Evolutionary conservation across 2,329 filamentous ascomycete species (phyloP).

Genomic region (Hypoxylon sp.): DNA sequence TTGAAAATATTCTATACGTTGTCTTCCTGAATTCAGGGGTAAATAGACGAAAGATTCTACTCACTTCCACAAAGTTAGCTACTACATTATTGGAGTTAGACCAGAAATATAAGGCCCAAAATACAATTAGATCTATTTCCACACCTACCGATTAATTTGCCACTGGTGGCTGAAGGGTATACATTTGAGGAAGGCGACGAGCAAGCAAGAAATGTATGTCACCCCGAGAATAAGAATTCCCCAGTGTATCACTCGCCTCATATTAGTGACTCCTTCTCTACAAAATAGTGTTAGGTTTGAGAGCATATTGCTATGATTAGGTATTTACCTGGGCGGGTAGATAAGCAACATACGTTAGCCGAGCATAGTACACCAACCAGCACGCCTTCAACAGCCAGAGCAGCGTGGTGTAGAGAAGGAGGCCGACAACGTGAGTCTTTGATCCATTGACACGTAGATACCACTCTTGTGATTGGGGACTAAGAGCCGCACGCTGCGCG

Average conservation of each 20-base stretch:
- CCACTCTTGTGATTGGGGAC: slow-evolving; percentile 42
- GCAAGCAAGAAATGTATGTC: slow-evolving; percentile 63
- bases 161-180: slow-evolving; percentile 62
- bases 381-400: slow-evolving; percentile 50
- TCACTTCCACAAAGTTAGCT: neutral
- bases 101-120: neutral
- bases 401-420: slow-evolving; percentile 48
- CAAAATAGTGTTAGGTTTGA: slow-evolving; percentile 10
- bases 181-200: slow-evolving; percentile 63
- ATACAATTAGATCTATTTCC: neutral
- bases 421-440: slow-evolving; percentile 47
- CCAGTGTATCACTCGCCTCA: slow-evolving; percentile 57
- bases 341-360: slow-evolving; percentile 45
- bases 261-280: slow-evolving; percentile 60
- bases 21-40: neutral
- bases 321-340: neutral
- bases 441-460: slow-evolving; percentile 46
- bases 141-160: slow-evolving; percentile 61
- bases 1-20: neutral
- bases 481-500: slow-evolving; percentile 41
- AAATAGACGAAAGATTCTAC: neutral
- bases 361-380: slow-evolving; percentile 49
- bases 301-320: neutral
- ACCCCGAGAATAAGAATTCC: slow-evolving; percentile 59
- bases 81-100: neutral